These are phyloP conservation scores for Arxiozyma slooffiae DNA, from an alignment of 1,139 yeast species.

Conservation along the genomic window DNA sequence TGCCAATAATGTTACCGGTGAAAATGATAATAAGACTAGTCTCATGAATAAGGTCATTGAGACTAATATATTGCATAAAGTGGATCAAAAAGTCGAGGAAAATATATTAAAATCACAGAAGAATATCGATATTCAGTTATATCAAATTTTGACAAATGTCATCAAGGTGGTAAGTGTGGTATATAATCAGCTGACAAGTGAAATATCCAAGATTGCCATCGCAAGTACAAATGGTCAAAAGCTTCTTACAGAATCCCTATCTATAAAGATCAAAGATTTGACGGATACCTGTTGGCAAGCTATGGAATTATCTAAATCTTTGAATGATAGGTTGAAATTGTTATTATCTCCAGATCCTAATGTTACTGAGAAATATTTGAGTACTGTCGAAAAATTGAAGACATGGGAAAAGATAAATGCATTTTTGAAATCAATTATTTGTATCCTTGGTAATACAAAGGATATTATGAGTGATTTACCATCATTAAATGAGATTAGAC, in stretches of 20 bases:
- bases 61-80: background rate
- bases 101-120: slow-evolving; percentile 28
- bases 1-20: background rate
- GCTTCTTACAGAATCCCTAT: slow-evolving; percentile 38
- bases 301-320: slow-evolving; percentile 65
- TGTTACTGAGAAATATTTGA: slow-evolving; percentile 34
- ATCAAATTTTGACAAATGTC: slow-evolving; percentile 64
- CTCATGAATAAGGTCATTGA: background rate
- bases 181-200: slow-evolving; percentile 65
- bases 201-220: slow-evolving; percentile 63
- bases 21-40: background rate
- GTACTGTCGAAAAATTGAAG: slow-evolving; percentile 50
- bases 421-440: slow-evolving; percentile 74
- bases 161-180: slow-evolving; percentile 72
- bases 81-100: slow-evolving; percentile 11
- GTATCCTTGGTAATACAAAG: slow-evolving; percentile 74
- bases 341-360: slow-evolving; percentile 34
- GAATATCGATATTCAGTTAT: slow-evolving; percentile 67
- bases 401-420: slow-evolving; percentile 84
- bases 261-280: slow-evolving; percentile 63
- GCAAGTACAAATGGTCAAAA: slow-evolving; percentile 32
- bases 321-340: slow-evolving; percentile 45
- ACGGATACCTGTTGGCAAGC: slow-evolving; percentile 71
- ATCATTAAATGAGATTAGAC: slow-evolving; percentile 65
- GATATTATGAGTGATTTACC: slow-evolving; percentile 76